A percentile compares a stretch with the other conserved stretches of the same genome.
Conservation (phyloP, 1,284 basidiomycete species). For the Mycosarcoma maydis region DNA sequence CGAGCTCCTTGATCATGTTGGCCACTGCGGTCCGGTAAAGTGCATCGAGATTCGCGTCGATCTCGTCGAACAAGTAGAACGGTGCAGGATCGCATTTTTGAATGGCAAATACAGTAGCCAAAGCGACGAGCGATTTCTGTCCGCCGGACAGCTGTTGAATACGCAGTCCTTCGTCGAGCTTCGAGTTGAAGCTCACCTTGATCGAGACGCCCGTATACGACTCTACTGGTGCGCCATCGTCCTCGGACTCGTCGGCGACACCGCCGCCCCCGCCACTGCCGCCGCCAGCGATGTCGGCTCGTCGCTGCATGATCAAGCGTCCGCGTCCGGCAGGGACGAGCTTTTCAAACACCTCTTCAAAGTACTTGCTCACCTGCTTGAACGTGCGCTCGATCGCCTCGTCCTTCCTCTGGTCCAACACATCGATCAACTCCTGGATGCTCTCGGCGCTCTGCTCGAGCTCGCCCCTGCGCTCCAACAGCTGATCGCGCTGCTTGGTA, state of each 20-base stretch:
- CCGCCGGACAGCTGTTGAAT: constrained; percentile 98
- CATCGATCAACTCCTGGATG: constrained; percentile 93
- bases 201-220: constrained; percentile 97
- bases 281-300: constrained; percentile 73
- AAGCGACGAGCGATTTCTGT: constrained; percentile 95
- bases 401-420: constrained; percentile 94
- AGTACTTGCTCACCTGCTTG: constrained; percentile 96
- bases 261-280: no score
- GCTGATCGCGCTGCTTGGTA: constrained; percentile 93
- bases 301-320: constrained; percentile 87
- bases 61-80: constrained; percentile 99
- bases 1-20: constrained; percentile 91
- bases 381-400: constrained; percentile 98
- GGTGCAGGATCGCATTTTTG: constrained; percentile 99
- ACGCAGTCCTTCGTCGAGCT: constrained; percentile 91
- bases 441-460: constrained; percentile 86
- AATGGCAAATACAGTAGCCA: constrained; percentile 96
- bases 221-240: constrained; percentile 73
- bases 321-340: constrained; percentile 95
- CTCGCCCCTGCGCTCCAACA: constrained; percentile 85
- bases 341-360: constrained; percentile 95
- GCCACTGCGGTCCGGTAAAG: constrained; percentile 97
- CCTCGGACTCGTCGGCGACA: constrained; percentile 67
- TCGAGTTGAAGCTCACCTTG: constrained; percentile 98
- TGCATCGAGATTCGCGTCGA: constrained; percentile 96